Evolutionary conservation across 129 eudicot species (phyloP).

Genomic region (Pittosporum tobira): DNA sequence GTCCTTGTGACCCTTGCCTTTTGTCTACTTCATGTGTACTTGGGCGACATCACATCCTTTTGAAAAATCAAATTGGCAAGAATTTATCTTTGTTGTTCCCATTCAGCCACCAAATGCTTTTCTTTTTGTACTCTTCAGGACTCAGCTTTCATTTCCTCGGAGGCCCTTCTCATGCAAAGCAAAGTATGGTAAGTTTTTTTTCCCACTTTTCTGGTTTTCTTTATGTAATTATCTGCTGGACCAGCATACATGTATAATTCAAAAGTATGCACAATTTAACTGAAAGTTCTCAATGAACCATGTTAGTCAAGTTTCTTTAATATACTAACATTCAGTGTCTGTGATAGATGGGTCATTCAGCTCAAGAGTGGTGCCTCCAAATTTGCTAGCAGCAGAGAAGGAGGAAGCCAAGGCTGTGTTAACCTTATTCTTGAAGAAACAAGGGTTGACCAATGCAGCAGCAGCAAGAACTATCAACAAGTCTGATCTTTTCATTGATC

Average conservation of each 20-base stretch:
- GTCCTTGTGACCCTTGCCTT: no score
- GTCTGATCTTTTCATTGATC: slow-evolving; percentile 74
- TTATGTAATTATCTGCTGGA: slow-evolving; percentile 1
- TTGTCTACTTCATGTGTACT: no score
- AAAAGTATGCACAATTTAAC: not conserved
- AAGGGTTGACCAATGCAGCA: slow-evolving; percentile 55
- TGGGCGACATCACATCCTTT: no score
- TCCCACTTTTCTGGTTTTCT: not conserved
- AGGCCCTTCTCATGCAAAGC: slow-evolving; percentile 51
- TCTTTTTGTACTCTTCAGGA: slow-evolving; percentile 30
- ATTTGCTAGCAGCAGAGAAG: slow-evolving; percentile 65
- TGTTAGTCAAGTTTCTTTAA: slow-evolving; percentile 5
- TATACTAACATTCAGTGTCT: slow-evolving; percentile 26
- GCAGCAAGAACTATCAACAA: slow-evolving; percentile 82
- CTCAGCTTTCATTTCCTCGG: slow-evolving; percentile 38
- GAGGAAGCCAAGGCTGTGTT: slow-evolving; percentile 96
- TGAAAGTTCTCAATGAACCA: slow-evolving; percentile 1
- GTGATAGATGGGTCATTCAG: slow-evolving; percentile 52
- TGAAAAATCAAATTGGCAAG: no score
- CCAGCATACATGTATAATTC: not conserved
- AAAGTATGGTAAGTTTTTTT: slow-evolving; percentile 36
- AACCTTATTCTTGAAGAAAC: slow-evolving; percentile 74
- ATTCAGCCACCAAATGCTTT: slow-evolving; percentile 18
- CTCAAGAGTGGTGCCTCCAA: slow-evolving; percentile 57
- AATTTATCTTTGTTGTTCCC: slow-evolving; percentile 4